Evolutionary conservation across 768 basidiomycete species (phyloP).

Genomic region (Rhodocollybia butyracea): DNA sequence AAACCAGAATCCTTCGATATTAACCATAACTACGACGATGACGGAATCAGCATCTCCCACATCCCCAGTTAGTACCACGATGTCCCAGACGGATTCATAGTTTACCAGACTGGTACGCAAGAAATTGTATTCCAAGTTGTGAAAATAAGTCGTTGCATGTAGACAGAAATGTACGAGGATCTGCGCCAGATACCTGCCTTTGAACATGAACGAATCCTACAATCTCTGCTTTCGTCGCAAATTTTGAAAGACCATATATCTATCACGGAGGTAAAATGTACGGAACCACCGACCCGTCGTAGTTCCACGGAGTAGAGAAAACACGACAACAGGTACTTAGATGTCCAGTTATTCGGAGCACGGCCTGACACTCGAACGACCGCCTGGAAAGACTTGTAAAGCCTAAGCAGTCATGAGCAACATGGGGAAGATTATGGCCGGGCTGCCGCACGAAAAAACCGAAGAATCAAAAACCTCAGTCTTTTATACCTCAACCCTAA

Average conservation of each 20-base stretch:
- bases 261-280: too few relatives aligned
- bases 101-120: too few relatives aligned
- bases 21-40: not conserved
- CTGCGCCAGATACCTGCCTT: too few relatives aligned
- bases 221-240: too few relatives aligned
- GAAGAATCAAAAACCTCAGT: too few relatives aligned
- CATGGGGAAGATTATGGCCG: conserved; percentile 75
- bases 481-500: too few relatives aligned
- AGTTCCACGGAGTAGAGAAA: conserved; percentile 39
- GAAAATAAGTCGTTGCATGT: too few relatives aligned
- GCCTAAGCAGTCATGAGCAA: conserved; percentile 75
- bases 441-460: conserved; percentile 80
- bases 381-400: conserved; percentile 44
- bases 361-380: conserved; percentile 89
- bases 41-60: not conserved
- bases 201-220: too few relatives aligned
- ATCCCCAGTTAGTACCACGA: not conserved
- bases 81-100: too few relatives aligned
- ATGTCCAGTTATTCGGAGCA: conserved; percentile 75
- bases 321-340: conserved; percentile 72
- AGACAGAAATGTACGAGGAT: too few relatives aligned
- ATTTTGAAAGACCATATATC: too few relatives aligned
- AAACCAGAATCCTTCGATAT: not conserved
- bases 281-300: conserved; percentile 79
- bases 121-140: too few relatives aligned